phyloP scores from a whole-genome alignment of 2,329 filamentous ascomycete species.

The Fusarium praegraminearum region DNA sequence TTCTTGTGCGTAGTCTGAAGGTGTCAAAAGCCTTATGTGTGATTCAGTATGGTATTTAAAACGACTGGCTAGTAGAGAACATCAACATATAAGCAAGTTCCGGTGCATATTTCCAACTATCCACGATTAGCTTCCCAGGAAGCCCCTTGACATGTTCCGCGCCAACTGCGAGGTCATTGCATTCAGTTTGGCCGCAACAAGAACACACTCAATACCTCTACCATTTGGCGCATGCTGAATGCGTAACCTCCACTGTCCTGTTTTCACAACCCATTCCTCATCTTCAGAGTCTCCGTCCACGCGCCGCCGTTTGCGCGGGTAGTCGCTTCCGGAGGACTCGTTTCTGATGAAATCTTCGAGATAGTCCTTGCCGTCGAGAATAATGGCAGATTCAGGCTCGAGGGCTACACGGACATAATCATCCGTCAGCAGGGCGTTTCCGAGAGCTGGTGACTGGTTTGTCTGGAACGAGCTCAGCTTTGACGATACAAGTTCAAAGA shows the following conservation, averaged over 20 bases:
- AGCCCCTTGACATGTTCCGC: constrained; percentile 74
- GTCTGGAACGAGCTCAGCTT: constrained; percentile 78
- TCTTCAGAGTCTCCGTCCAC: constrained; percentile 51
- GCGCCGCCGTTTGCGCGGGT: constrained; percentile 61
- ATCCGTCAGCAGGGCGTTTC: constrained; percentile 76
- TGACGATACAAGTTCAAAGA: constrained; percentile 84
- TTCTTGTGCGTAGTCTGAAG: neutral
- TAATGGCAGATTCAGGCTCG: constrained; percentile 69
- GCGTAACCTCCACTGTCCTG: constrained; percentile 77
- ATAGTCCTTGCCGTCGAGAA: constrained; percentile 68
- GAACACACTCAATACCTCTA: constrained; percentile 74
- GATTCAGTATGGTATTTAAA: constrained; percentile 4
- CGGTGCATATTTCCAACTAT: neutral
- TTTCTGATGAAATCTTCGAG: constrained; percentile 45
- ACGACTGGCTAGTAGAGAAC: neutral
- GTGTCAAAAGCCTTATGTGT: neutral
- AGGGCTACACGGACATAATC: constrained; percentile 75
- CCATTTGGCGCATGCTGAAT: constrained; percentile 67
- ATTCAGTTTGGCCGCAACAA: constrained; percentile 82
- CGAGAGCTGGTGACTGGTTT: constrained; percentile 71
- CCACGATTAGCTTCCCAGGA: constrained; percentile 60
- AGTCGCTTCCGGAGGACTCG: constrained; percentile 47
- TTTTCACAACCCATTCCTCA: constrained; percentile 72
- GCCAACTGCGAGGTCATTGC: constrained; percentile 73
- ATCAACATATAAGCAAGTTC: neutral